A percentile compares a stretch with the other conserved stretches of the same genome.
These are phyloP conservation scores for Phytophthora citricola DNA, from an alignment of 352 stramenopile species.

Conservation along the genomic window DNA sequence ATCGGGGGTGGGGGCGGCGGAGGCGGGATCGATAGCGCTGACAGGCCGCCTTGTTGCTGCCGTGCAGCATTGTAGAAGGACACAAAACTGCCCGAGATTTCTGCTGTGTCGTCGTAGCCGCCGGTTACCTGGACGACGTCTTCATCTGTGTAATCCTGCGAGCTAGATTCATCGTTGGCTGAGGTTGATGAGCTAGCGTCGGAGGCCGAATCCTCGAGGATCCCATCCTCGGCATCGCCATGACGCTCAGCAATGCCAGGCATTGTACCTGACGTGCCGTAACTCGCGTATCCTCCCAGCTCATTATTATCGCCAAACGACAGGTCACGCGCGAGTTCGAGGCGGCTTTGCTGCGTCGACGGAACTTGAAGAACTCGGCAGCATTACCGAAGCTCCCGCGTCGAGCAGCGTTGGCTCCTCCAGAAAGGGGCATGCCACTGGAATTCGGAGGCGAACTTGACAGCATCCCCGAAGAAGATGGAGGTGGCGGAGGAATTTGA, in stretches of 20 bases:
- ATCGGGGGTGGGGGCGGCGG: constrained; percentile 71
- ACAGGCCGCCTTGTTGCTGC: constrained; percentile 49
- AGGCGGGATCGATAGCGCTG: constrained; percentile 62
- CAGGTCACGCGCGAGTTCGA: constrained; percentile 79
- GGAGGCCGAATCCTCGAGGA: constrained; percentile 54
- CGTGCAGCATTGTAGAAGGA: constrained; percentile 76
- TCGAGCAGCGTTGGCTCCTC: constrained; percentile 40
- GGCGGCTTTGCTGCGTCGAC: constrained; percentile 85
- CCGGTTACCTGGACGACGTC: constrained; percentile 69
- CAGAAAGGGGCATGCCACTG: constrained; percentile 19
- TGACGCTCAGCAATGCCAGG: constrained; percentile 76
- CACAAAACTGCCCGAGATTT: constrained; percentile 78
- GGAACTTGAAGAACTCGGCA: constrained; percentile 88
- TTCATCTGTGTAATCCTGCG: constrained; percentile 68
- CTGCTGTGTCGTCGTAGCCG: constrained; percentile 64
- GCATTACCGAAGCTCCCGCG: constrained; percentile 86
- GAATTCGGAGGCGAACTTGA: constrained; percentile 43
- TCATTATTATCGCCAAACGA: constrained; percentile 58
- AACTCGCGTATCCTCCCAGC: constrained; percentile 56
- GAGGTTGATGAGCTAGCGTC: constrained; percentile 60
- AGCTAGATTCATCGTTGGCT: constrained; percentile 65
- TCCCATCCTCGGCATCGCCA: constrained; percentile 52
- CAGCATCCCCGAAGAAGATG: constrained; percentile 25
- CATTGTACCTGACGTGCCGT: constrained; percentile 63
- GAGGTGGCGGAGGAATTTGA: constrained; percentile 28